Evolutionary conservation across 1,139 yeast genomes (phyloP), one percentile per base, ranked within the genome.

Genomic region (Blastobotrys arbuscula): DNA sequence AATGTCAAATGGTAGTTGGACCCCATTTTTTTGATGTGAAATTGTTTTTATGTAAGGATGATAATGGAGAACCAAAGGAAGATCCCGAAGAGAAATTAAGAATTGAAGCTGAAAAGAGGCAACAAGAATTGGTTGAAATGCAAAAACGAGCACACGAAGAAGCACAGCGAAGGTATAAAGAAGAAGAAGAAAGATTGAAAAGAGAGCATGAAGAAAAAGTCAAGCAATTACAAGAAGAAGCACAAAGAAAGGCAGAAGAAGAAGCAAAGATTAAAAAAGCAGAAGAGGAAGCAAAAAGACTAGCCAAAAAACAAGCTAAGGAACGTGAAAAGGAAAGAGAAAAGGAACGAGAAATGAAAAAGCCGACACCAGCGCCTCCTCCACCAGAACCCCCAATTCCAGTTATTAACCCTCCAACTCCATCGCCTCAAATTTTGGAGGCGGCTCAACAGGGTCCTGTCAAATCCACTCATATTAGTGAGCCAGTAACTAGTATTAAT

Each of bases 21-120:
- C 96, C 96, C 0, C 98, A 92, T 66, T 68, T 71, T 0, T 86
- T 87, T 64, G 89, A 83, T 39, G 76, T 84, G 6, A 72, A 95
- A 53, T 66, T 92, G 41, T 92, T 86, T 65, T 82, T 89, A 23
- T 79, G 89, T 46, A 86, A 87, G 58, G 95, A 64, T 26, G 49
- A 47, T 18, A 35, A 31, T 34, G 43, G 44, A 9, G 49, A 45
- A 19, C 42, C 47, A 16, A 49, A 52, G 39, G 53, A 50, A 20
- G 51, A 50, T 42, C 53, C 53, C 1, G 53, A 50, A 19, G 49
- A 46, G 31, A 44, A 45, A 30, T 35, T 37, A 10, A 35, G 44
- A 13, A n/a, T 40, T 15, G 41, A 43, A 41, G 45, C 45, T 6
- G 42, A 41, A 15, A 28, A 21, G 12, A 1, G 42, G 16, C 39